phyloP scores from a whole-genome alignment of 1,284 basidiomycete genomes.

The Chiua sp. region DNA sequence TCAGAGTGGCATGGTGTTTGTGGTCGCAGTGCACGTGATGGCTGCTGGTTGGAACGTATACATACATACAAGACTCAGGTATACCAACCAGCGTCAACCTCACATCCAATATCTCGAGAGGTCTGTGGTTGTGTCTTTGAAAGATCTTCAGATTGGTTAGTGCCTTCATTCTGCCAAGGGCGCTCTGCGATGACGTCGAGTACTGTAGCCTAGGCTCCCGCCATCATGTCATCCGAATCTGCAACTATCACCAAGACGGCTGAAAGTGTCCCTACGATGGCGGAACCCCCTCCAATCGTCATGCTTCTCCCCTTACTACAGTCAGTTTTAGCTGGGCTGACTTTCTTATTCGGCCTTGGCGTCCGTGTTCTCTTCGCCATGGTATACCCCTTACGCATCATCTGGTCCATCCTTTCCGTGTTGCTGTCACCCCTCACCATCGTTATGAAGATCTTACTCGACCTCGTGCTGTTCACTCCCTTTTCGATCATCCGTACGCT shows the following conservation, averaged over 20 bases:
- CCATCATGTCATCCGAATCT: neutral
- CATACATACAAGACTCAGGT: too few relatives aligned
- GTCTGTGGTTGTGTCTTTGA: neutral
- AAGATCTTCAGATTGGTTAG: neutral
- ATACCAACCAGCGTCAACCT: too few relatives aligned
- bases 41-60: too few relatives aligned
- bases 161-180: neutral
- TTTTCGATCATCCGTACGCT: conserved; percentile 45
- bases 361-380: conserved; percentile 23
- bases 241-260: neutral
- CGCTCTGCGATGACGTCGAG: neutral
- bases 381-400: conserved; percentile 37
- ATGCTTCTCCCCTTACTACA: conserved; percentile 29
- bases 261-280: conserved; percentile 4
- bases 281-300: conserved; percentile 29
- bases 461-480: conserved; percentile 52
- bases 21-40: neutral
- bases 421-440: conserved; percentile 55
- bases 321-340: conserved; percentile 9
- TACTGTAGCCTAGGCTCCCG: neutral
- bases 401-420: conserved; percentile 48
- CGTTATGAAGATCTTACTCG: conserved; percentile 47
- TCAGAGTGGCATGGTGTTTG: too few relatives aligned
- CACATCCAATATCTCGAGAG: too few relatives aligned
- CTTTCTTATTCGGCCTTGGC: conserved; percentile 19